Percentiles rank a stretch among this genome's conserved stretches.
Evolutionary conservation across 2,329 filamentous ascomycete genomes (phyloP).

Genomic region (Fusarium mexicanum): DNA sequence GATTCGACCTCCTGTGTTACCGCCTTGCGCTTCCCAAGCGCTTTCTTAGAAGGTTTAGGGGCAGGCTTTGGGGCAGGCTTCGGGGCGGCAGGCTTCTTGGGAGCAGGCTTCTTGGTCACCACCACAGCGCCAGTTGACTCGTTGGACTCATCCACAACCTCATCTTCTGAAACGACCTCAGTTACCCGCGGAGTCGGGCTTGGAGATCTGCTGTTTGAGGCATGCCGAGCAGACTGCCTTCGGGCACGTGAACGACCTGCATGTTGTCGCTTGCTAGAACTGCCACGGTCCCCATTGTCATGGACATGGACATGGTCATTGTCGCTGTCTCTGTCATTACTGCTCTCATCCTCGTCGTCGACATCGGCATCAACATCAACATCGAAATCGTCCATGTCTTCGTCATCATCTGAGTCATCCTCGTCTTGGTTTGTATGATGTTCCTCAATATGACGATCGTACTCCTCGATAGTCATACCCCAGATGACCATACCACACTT

Average conservation of each 20-base stretch:
- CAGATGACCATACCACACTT: slow-evolving; percentile 15
- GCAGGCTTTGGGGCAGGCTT: background rate
- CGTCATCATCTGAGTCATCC: background rate
- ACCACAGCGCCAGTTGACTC: background rate
- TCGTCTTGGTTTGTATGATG: background rate
- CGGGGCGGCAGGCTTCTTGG: background rate
- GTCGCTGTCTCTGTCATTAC: too few species aligned
- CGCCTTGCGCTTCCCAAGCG: background rate
- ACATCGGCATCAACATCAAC: background rate
- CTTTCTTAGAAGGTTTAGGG: background rate
- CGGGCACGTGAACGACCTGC: background rate
- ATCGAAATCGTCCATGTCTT: background rate
- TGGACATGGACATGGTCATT: too few species aligned
- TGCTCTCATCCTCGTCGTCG: background rate
- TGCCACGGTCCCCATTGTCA: too few species aligned
- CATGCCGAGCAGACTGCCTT: background rate
- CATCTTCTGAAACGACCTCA: background rate
- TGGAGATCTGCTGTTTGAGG: background rate
- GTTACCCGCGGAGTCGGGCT: background rate
- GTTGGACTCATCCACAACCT: background rate
- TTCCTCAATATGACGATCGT: background rate
- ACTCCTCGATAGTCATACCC: slow-evolving; percentile 15
- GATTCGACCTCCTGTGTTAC: background rate
- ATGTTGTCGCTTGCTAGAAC: background rate
- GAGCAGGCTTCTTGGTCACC: background rate